phyloP scores from a whole-genome alignment of 129 eudicot genomes.

The Apium graveolens region DNA sequence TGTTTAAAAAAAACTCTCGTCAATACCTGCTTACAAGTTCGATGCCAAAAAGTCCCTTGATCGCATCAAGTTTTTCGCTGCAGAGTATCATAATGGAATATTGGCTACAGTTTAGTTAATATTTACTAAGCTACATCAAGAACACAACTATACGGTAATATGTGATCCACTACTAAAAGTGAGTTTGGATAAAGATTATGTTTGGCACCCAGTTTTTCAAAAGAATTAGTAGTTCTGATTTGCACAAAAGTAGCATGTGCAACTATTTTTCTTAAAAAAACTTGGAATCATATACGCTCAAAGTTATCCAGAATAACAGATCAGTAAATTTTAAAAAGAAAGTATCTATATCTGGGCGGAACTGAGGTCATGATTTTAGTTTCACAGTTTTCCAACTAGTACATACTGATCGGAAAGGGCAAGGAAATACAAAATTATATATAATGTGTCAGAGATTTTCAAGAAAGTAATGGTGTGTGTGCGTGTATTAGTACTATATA shows the following conservation, averaged over 20 bases:
- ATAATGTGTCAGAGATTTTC: not conserved
- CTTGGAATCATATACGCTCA: not conserved
- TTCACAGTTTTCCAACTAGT: not conserved
- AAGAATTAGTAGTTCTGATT: not conserved
- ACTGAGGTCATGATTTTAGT: not conserved
- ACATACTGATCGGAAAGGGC: not conserved
- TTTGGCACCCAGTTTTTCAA: not conserved
- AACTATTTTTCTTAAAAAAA: not conserved
- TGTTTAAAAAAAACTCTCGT: not conserved
- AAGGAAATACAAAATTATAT: not conserved
- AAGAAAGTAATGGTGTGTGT: not conserved
- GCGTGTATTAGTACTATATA: not conserved
- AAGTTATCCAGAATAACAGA: not conserved
- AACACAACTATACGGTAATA: not conserved
- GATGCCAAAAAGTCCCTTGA: constrained; percentile 82
- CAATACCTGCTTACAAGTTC: constrained; percentile 87
- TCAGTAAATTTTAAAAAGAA: not conserved
- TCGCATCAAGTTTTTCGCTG: constrained; percentile 58
- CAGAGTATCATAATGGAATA: constrained; percentile 8
- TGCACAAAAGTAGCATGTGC: not conserved
- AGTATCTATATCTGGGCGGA: not conserved
- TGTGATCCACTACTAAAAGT: not conserved
- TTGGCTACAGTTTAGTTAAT: not conserved
- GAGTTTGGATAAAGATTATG: not conserved
- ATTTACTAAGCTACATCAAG: not conserved